Evolutionary conservation across 108 stramenopile species (phyloP).

Genomic region (Mayamaea pseudoterrestris): DNA sequence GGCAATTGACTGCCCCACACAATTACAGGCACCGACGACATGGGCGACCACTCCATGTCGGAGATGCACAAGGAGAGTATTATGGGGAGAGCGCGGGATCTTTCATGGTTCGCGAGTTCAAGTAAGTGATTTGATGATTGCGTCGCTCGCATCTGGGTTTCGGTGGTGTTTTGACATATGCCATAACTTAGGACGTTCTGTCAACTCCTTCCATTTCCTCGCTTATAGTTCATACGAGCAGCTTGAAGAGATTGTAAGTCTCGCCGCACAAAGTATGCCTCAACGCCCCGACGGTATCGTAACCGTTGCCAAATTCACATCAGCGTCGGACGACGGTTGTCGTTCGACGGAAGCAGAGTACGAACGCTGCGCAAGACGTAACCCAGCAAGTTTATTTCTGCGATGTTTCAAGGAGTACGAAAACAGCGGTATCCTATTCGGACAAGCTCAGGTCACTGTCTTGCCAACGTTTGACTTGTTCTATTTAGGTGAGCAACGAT

Average conservation of each 20-base stretch:
- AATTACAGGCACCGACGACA: too few species aligned
- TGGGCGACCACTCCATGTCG: too few species aligned
- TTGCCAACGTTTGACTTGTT: constrained; percentile 32
- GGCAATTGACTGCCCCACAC: too few species aligned
- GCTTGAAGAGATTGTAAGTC: constrained; percentile 45
- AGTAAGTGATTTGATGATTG: constrained; percentile 6
- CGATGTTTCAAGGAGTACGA: constrained; percentile 52
- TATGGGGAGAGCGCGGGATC: constrained; percentile 27
- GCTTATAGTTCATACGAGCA: constrained; percentile 31
- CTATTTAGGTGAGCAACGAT: constrained; percentile 11
- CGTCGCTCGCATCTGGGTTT: not conserved
- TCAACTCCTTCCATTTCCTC: not conserved
- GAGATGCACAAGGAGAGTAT: constrained; percentile 11
- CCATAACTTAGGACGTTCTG: not conserved
- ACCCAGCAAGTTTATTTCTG: constrained; percentile 49
- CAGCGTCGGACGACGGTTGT: constrained; percentile 15
- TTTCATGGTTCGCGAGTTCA: constrained; percentile 32
- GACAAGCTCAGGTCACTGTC: constrained; percentile 22
- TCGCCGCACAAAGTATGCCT: constrained; percentile 36
- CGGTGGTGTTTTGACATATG: not conserved
- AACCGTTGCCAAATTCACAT: constrained; percentile 42
- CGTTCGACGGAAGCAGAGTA: constrained; percentile 46
- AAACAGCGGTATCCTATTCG: constrained; percentile 28
- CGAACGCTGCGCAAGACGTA: constrained; percentile 39
- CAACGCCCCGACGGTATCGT: constrained; percentile 67